These are phyloP conservation scores for Hypoxylon cercidicola DNA, from an alignment of 495 filamentous ascomycete genomes.

Conservation along the genomic window DNA sequence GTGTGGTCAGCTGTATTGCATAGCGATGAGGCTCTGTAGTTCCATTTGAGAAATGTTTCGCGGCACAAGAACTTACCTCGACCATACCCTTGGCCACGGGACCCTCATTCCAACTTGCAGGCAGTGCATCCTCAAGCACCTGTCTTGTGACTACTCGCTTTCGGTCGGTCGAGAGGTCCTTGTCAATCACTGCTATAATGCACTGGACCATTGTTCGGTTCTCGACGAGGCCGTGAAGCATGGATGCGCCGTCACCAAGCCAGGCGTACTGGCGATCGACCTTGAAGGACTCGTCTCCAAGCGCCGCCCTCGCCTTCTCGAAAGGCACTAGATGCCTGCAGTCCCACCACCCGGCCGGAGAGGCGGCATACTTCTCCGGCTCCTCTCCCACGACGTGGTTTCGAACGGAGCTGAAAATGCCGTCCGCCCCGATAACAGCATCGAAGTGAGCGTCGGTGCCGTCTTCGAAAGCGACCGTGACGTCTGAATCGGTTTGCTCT, in stretches of 20 bases:
- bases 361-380: conserved; percentile 16
- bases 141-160: conserved; percentile 21
- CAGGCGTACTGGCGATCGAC: conserved; percentile 34
- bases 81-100: conserved; percentile 24
- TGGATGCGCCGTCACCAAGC: conserved; percentile 33
- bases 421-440: conserved; percentile 45
- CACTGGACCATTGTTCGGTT: conserved; percentile 31
- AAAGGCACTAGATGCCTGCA: conserved; percentile 24
- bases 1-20: conserved; percentile 2
- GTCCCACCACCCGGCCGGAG: conserved; percentile 35
- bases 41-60: too few species aligned
- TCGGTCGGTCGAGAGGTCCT: conserved; percentile 15
- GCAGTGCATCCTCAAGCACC: conserved; percentile 4
- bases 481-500: conserved; percentile 10
- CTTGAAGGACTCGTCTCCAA: conserved; percentile 32
- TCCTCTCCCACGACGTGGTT: conserved; percentile 22
- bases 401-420: conserved; percentile 40
- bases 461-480: conserved; percentile 32
- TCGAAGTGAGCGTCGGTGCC: conserved; percentile 29
- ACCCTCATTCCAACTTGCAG: conserved; percentile 19
- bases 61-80: conserved; percentile 20
- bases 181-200: conserved; percentile 23
- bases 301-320: conserved; percentile 23
- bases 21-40: not conserved
- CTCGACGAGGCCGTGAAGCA: conserved; percentile 28